These are phyloP conservation scores for Tulasnella sp. DNA, from an alignment of 768 basidiomycete genomes.

Conservation along the genomic window DNA sequence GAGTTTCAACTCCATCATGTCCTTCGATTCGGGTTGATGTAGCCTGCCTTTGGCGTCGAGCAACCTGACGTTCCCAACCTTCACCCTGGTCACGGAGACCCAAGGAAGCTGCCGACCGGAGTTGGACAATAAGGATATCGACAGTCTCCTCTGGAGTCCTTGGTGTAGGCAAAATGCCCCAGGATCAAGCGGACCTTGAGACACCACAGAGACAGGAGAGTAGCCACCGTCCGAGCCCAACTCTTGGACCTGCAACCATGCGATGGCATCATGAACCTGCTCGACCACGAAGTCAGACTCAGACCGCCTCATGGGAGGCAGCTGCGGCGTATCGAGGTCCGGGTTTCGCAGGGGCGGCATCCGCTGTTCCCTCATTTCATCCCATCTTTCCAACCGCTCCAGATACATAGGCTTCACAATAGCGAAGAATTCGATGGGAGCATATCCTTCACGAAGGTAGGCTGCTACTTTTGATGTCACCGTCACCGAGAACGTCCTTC, in stretches of 20 bases:
- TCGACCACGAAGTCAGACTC: constrained; percentile 86
- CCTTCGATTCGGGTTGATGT: constrained; percentile 67
- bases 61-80: constrained; percentile 74
- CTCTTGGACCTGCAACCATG: constrained; percentile 80
- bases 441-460: constrained; percentile 68
- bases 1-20: constrained; percentile 63
- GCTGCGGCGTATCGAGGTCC: constrained; percentile 34
- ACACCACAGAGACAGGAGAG: constrained; percentile 70
- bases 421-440: constrained; percentile 86
- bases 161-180: constrained; percentile 87
- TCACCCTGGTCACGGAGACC: constrained; percentile 67
- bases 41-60: constrained; percentile 75
- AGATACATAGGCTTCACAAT: constrained; percentile 72
- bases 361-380: constrained; percentile 78
- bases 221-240: constrained; percentile 80
- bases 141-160: constrained; percentile 80
- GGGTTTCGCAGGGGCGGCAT: constrained; percentile 25
- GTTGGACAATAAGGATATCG: constrained; percentile 70
- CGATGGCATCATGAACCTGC: constrained; percentile 85
- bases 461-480: constrained; percentile 63
- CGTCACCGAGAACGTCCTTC: constrained; percentile 71
- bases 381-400: constrained; percentile 87
- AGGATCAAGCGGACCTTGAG: constrained; percentile 64
- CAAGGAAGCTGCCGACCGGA: constrained; percentile 87
- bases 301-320: constrained; percentile 65